These are phyloP conservation scores for Quercus agrifolia DNA, from an alignment of 306 rosid genomes.

Conservation along the genomic window DNA sequence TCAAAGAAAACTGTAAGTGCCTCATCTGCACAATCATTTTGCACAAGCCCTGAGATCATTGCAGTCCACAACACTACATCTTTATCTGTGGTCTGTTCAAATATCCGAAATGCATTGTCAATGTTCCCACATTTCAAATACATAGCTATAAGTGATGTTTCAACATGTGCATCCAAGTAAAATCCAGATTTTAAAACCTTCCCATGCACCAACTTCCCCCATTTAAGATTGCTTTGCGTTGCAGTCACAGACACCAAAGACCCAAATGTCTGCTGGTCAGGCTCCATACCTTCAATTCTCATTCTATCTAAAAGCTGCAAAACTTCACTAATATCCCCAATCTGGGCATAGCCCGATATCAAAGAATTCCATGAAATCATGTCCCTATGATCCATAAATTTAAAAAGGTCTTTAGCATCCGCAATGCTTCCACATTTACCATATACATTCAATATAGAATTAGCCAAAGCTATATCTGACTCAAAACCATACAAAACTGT, in stretches of 20 bases:
- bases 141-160: conserved; percentile 57
- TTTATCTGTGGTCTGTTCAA: conserved; percentile 34
- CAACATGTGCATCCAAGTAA: conserved; percentile 49
- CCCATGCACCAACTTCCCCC: conserved; percentile 64
- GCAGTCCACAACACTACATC: conserved; percentile 80
- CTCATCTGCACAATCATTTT: conserved; percentile 50
- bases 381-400: conserved; percentile 49
- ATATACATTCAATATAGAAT: conserved; percentile 54
- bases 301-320: conserved; percentile 39
- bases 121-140: conserved; percentile 51
- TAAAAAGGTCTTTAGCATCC: conserved; percentile 58
- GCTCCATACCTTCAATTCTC: conserved; percentile 38
- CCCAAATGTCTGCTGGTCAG: conserved; percentile 55
- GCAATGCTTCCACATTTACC: conserved; percentile 56
- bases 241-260: conserved; percentile 45
- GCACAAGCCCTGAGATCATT: conserved; percentile 78
- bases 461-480: conserved; percentile 43
- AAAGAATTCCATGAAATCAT: conserved; percentile 67
- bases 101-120: conserved; percentile 50
- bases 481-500: conserved; percentile 56
- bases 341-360: conserved; percentile 50
- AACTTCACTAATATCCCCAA: conserved; percentile 42
- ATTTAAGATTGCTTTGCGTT: conserved; percentile 38
- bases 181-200: conserved; percentile 55
- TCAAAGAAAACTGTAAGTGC: conserved; percentile 43